Evolutionary conservation across 2,329 filamentous ascomycete genomes (phyloP).

Genomic region (Fusarium torulosum): DNA sequence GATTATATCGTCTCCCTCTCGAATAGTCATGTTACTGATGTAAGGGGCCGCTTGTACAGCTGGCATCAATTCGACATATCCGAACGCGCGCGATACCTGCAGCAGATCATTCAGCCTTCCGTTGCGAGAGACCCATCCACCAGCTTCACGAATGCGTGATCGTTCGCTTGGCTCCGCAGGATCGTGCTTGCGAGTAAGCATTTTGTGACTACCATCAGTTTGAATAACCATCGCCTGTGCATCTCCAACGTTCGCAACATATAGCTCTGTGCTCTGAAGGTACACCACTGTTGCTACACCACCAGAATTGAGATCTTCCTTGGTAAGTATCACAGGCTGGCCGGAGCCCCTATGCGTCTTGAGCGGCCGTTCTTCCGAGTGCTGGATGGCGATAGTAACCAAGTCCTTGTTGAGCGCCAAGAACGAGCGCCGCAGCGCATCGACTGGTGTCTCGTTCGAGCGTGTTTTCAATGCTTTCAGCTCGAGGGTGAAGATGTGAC

Average conservation of each 20-base stretch:
- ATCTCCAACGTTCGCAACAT: constrained; percentile 95
- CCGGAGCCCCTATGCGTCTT: constrained; percentile 77
- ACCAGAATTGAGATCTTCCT: constrained; percentile 90
- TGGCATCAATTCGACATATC: constrained; percentile 92
- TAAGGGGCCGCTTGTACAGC: constrained; percentile 92
- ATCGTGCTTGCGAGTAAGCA: constrained; percentile 92
- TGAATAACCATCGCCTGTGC: constrained; percentile 96
- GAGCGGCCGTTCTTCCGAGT: constrained; percentile 78
- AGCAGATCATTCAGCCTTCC: constrained; percentile 93
- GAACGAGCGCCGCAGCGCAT: constrained; percentile 89
- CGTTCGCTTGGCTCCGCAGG: constrained; percentile 88
- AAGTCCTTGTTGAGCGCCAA: constrained; percentile 93
- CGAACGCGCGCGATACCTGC: constrained; percentile 93
- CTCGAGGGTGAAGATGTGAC: constrained; percentile 84
- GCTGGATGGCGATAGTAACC: constrained; percentile 84
- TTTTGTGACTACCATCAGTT: constrained; percentile 83
- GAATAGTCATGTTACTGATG: constrained; percentile 80
- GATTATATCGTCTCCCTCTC: constrained; percentile 93
- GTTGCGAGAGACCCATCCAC: constrained; percentile 94
- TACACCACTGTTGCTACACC: constrained; percentile 94
- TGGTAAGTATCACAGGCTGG: constrained; percentile 81
- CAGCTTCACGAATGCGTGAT: constrained; percentile 90
- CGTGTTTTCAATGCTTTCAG: constrained; percentile 77
- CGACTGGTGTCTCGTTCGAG: constrained; percentile 79
- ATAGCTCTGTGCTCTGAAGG: constrained; percentile 88